These are phyloP conservation scores for Chlorella sp. DNA, from an alignment of 139 green algal species.

Conservation along the genomic window DNA sequence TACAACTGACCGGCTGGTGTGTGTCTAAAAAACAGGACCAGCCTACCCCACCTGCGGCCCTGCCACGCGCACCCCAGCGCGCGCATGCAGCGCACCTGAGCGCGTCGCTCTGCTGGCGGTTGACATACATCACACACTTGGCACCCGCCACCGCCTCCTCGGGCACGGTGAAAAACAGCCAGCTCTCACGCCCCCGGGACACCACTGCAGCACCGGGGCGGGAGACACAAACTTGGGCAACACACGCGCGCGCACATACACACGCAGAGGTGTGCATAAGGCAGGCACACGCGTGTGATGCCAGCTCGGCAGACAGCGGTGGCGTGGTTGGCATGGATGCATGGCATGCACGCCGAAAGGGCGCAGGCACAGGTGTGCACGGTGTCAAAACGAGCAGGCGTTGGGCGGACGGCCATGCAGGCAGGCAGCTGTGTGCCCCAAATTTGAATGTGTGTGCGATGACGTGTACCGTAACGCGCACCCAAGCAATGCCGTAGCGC, in stretches of 20 bases:
- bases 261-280: too few relatives aligned
- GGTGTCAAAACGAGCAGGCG: too few relatives aligned
- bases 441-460: too few relatives aligned
- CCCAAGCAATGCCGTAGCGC: not conserved
- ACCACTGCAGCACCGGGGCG: not conserved
- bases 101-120: conserved; percentile 66
- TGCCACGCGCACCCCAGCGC: too few relatives aligned
- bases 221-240: too few relatives aligned
- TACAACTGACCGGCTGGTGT: not conserved
- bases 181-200: conserved; percentile 45
- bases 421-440: too few relatives aligned
- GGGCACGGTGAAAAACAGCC: conserved; percentile 79
- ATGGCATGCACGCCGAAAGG: not conserved
- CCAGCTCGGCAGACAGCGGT: not conserved
- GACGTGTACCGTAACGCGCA: too few relatives aligned
- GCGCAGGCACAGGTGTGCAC: not conserved
- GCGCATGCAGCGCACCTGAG: conserved; percentile 50
- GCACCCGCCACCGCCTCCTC: conserved; percentile 73
- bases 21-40: too few relatives aligned
- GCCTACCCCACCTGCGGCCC: too few relatives aligned
- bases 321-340: not conserved
- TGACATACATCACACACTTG: conserved; percentile 70
- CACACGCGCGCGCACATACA: too few relatives aligned
- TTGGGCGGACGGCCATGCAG: too few relatives aligned
- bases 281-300: not conserved